Conservation (phyloP, 2,329 filamentous ascomycete species). For the Knufia fluminis region DNA sequence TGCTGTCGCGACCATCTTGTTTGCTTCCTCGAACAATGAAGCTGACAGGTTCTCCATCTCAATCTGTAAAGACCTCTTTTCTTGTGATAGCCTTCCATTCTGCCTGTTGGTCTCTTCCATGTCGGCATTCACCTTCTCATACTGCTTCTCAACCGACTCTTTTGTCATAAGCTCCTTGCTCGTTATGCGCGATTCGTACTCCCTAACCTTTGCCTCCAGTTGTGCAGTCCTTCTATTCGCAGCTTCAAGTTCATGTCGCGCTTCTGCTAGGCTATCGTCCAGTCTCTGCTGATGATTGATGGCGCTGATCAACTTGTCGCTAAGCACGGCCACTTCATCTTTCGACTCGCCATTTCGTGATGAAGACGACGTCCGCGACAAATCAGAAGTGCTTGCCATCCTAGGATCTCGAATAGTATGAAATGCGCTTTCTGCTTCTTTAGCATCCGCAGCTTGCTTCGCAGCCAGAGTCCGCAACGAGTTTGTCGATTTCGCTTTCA, state of each 20-base stretch:
- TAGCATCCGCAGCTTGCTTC: conserved; percentile 24
- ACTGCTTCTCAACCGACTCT: conserved; percentile 65
- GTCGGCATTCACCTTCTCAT: conserved; percentile 47
- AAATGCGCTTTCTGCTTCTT: conserved; percentile 30
- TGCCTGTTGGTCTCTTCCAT: conserved; percentile 57
- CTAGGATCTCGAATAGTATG: conserved; percentile 39
- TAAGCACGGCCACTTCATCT: conserved; percentile 77
- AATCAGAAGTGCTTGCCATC: conserved; percentile 28
- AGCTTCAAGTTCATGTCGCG: conserved; percentile 71
- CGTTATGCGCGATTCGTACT: conserved; percentile 60
- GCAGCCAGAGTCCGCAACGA: conserved; percentile 31
- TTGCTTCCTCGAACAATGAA: conserved; percentile 94
- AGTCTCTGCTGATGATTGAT: conserved; percentile 93
- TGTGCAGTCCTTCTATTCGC: conserved; percentile 58
- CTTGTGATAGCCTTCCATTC: conserved; percentile 59
- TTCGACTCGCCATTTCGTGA: conserved; percentile 51
- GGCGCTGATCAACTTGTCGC: conserved; percentile 90
- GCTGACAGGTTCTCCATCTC: conserved; percentile 86
- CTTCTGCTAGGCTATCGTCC: conserved; percentile 76
- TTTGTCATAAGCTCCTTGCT: conserved; percentile 68
- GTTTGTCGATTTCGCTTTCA: conserved; percentile 37
- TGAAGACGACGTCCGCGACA: conserved; percentile 28
- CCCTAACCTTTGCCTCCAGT: conserved; percentile 60
- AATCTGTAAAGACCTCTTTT: conserved; percentile 81
- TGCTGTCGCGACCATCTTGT: conserved; percentile 91